Percentiles rank a stretch among this genome's conserved stretches.
These are phyloP conservation scores for Rosa persica DNA, from an alignment of 306 rosid species.

Conservation along the genomic window DNA sequence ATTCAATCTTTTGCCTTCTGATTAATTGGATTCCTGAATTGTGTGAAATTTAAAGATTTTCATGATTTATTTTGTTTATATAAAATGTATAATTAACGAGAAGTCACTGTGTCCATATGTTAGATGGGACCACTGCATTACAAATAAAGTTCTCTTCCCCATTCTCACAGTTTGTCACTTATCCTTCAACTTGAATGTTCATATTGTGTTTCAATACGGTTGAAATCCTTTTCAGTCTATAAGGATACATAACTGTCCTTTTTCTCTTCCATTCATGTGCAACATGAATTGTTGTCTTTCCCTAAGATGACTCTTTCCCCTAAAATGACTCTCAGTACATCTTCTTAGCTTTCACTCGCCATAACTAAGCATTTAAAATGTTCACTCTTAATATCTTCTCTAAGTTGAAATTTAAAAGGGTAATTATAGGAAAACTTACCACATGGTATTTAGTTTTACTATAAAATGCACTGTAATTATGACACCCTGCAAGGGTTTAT, in stretches of 20 bases:
- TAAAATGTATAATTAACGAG: too few species aligned
- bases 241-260: background rate
- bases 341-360: background rate
- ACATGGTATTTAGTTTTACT: background rate
- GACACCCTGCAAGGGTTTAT: background rate
- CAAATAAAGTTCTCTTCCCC: background rate
- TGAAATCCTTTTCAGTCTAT: background rate
- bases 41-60: background rate
- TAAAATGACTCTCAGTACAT: background rate
- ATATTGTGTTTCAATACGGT: background rate
- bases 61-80: background rate
- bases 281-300: background rate
- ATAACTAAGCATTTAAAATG: background rate
- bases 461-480: background rate
- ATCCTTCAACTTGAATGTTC: background rate
- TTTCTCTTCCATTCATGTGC: background rate
- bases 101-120: background rate
- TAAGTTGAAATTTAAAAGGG: background rate
- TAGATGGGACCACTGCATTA: background rate
- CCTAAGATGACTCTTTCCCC: background rate
- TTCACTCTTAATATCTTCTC: background rate
- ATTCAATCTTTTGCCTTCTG: slow-evolving; percentile 12
- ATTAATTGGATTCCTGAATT: slow-evolving; percentile 16
- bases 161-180: too few species aligned
- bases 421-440: background rate